phyloP scores from a whole-genome alignment of 805 yeast species.

The Yarrowia divulgata region DNA sequence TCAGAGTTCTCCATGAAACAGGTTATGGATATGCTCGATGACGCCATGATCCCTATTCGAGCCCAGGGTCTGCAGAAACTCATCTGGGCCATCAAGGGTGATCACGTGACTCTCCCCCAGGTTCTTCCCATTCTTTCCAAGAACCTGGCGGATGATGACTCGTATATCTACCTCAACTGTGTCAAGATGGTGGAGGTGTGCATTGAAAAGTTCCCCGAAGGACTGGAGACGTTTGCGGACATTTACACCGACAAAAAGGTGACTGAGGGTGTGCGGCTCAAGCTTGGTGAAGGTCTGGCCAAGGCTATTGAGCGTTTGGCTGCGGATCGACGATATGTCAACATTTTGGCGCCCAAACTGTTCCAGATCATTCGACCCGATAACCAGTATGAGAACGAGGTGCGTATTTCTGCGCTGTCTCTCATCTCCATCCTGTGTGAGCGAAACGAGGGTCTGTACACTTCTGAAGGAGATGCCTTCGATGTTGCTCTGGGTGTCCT shows the following conservation, averaged over 20 bases:
- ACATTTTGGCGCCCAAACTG: slow-evolving; percentile 33
- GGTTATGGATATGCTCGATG: slow-evolving; percentile 73
- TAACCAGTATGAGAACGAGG: slow-evolving; percentile 44
- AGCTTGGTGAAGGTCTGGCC: slow-evolving; percentile 81
- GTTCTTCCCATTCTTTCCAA: slow-evolving; percentile 67
- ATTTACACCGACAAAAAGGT: slow-evolving; percentile 46
- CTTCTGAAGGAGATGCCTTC: slow-evolving; percentile 61
- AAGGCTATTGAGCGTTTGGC: slow-evolving; percentile 62
- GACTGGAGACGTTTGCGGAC: slow-evolving; percentile 54
- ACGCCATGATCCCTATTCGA: slow-evolving; percentile 80
- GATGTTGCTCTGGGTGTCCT: slow-evolving; percentile 83
- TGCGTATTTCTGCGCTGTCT: slow-evolving; percentile 85
- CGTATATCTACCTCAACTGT: slow-evolving; percentile 83
- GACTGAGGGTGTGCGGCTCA: slow-evolving; percentile 70
- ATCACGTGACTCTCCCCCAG: slow-evolving; percentile 57
- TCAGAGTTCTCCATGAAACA: slow-evolving; percentile 52
- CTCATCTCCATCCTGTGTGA: slow-evolving; percentile 65
- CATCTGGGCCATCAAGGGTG: slow-evolving; percentile 51
- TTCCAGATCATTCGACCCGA: slow-evolving; percentile 55
- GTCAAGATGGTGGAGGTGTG: slow-evolving; percentile 77
- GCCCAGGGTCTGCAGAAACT: slow-evolving; percentile 75
- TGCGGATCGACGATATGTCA: slow-evolving; percentile 48
- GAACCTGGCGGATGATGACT: slow-evolving; percentile 79
- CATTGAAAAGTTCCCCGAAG: slow-evolving; percentile 55
- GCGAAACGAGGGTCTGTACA: slow-evolving; percentile 48